Evolutionary conservation across 139 green algal genomes (phyloP), one percentile per base, ranked within the genome.

Genomic region (Tetraselmis striata): DNA sequence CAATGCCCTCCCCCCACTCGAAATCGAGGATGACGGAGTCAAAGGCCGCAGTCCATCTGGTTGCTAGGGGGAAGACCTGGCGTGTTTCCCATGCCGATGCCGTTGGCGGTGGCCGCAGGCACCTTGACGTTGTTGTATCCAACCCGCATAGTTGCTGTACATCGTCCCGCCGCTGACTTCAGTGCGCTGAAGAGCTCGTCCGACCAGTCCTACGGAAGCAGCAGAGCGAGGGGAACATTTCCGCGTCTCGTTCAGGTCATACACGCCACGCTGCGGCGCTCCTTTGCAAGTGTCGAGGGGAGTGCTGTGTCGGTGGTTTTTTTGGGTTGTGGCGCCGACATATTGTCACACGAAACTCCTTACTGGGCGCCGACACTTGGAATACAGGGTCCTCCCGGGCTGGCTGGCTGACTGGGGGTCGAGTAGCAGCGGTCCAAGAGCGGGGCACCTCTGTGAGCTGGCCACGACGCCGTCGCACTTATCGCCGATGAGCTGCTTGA

Each of bases 111-210:
- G 5, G 96, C 96, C 77, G 93, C 93, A 0, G 83, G 79, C 28
- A 98, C 95, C 74, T 96, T 89, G 1, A 99, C 96, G 85, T 99
- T 99, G 92, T 99, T 99, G 92, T 98, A 99, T 1, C 96, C 96
- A 27, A 99, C 96, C 2, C 97, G 97, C 80, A 99, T 99, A 88
- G 98, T 99, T 90, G 85, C 94, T 92, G 96, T 99, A 0, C 90
- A 94, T 1, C 74, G 88, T 75, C 96, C 96, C 28, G 97, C 96
- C 25, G 96, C 97, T 1, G 77, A 26, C 58, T 94, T 94, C 1
- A 99, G 88, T 0, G 92, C 91, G 30, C 86, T 89, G 88, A 99
- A 99, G 83, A 99, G 90, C 85, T 97, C 92, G n/a, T 88, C 85
- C 1, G 32, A 79, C 88, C 88, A 28, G 25, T 77, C 25, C 26